Evolutionary conservation across 495 filamentous ascomycete species (phyloP), one percentile per base, ranked within the genome.

Genomic region (Penicillium roqueforti): DNA sequence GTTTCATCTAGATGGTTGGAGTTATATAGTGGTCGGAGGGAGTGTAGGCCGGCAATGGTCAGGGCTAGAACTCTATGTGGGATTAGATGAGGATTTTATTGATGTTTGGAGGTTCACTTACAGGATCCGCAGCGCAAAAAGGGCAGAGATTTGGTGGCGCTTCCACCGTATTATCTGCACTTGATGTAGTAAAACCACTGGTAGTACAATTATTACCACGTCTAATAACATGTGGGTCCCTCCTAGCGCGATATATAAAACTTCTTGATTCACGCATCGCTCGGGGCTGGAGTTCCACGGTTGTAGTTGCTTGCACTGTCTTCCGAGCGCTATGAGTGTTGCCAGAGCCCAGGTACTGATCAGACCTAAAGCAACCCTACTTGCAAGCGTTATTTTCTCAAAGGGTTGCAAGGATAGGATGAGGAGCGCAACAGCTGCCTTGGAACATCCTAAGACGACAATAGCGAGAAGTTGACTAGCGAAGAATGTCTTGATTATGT

Each of bases 401-500:
- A 60, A 60, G 1, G 57, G 57, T 23, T 56, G 38, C 14, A 60
- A 36, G 11, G 57, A 47, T 23, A 56, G 23, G 1, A 60, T 39
- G 3, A 60, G 49, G 3, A 56, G 47, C 14, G 23, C 49, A 6
- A 60, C 43, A 13, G 53, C 53, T 5, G 57, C 53, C 42, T 60
- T 60, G 8, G 57, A 60, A 7, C 34, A 60, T 10, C 47, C 48
- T 4, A 60, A n/a, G 11, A 60, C 53, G 11, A 56, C 11, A 16
- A 60, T 23, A 20, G 57, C 42, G 7, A 60, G 43, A 2, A 60
- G 53, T 31, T 56, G 41, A 20, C 39, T 39, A n/a, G 32, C 28
- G 50, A 26, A 42, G 10, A 55, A 9, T 1, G 20, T 36, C 51
- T 54, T 28, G 13, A 28, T 18, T 9, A 3, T 49, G 34, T 49